A percentile compares a stretch with the other conserved stretches of the same genome.
Conservation (phyloP, 192 early-diverging fungal genomes). For the Gamsiella multidivaricata region DNA sequence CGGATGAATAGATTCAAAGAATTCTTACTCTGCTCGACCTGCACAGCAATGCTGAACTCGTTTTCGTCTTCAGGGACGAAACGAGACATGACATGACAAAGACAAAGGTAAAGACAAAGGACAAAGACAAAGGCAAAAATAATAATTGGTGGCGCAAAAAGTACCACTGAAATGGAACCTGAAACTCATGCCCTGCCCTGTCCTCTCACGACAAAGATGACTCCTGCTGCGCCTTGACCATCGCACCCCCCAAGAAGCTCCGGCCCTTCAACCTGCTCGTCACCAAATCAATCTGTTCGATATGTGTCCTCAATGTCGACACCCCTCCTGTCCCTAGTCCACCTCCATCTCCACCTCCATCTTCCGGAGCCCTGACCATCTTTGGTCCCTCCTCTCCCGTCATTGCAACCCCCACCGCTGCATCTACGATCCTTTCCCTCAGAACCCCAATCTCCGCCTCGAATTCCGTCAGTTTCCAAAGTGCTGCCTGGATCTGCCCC, state of each 20-base stretch:
- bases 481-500: constrained; percentile 47
- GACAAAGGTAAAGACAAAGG: no score
- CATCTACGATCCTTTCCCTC: constrained; percentile 54
- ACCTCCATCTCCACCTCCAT: neutral
- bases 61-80: no score
- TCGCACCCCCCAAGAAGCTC: constrained; percentile 23
- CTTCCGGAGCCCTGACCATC: neutral
- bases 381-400: neutral
- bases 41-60: no score
- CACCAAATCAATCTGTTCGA: constrained; percentile 40
- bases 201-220: no score
- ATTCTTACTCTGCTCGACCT: no score
- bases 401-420: constrained; percentile 9
- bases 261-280: constrained; percentile 41
- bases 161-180: no score
- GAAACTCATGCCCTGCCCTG: no score
- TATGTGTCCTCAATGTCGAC: constrained; percentile 21
- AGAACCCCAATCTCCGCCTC: constrained; percentile 65
- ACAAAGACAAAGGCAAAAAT: no score
- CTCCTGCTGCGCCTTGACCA: constrained; percentile 9
- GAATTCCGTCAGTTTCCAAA: constrained; percentile 60
- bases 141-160: no score
- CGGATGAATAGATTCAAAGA: no score
- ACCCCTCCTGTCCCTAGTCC: neutral
- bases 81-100: no score